Evolutionary conservation across 768 basidiomycete species (phyloP).

Genomic region (Tremella yokohamensis): DNA sequence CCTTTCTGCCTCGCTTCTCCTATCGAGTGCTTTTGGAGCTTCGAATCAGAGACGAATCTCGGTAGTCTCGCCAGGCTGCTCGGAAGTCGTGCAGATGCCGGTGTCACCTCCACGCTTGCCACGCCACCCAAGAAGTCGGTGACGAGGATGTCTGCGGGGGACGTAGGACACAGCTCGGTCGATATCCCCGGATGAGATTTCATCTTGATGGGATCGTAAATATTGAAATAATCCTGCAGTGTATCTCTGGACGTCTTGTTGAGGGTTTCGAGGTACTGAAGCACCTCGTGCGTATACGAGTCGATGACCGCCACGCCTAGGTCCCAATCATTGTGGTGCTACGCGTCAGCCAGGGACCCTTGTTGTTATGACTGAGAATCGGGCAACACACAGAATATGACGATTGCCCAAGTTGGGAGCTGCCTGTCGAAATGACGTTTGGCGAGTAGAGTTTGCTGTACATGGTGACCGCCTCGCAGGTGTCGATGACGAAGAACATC

Average conservation of each 20-base stretch:
- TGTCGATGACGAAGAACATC: constrained; percentile 96
- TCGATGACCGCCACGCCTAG: constrained; percentile 96
- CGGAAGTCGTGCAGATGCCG: constrained; percentile 4
- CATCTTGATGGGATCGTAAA: constrained; percentile 70
- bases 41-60: constrained; percentile 3
- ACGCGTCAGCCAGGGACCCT: constrained; percentile 1
- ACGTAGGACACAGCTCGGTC: constrained; percentile 69
- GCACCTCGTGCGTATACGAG: constrained; percentile 83
- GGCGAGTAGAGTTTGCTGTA: constrained; percentile 90
- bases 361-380: too few species aligned
- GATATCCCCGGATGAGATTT: constrained; percentile 86
- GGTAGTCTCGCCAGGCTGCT: background rate
- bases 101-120: constrained; percentile 67
- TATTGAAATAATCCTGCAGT: constrained; percentile 81
- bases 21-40: background rate
- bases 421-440: constrained; percentile 86
- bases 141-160: constrained; percentile 61
- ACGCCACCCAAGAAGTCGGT: constrained; percentile 91
- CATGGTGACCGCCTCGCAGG: constrained; percentile 95
- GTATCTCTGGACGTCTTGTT: constrained; percentile 82
- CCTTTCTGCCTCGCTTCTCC: background rate
- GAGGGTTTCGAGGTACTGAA: constrained; percentile 85
- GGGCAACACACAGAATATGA: constrained; percentile 75
- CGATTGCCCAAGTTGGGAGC: constrained; percentile 75
- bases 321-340: constrained; percentile 92